Percentiles rank a stretch among this genome's conserved stretches.
Conservation (phyloP, 163 green algal species). For the Coccomyxa subellipsoidea region DNA sequence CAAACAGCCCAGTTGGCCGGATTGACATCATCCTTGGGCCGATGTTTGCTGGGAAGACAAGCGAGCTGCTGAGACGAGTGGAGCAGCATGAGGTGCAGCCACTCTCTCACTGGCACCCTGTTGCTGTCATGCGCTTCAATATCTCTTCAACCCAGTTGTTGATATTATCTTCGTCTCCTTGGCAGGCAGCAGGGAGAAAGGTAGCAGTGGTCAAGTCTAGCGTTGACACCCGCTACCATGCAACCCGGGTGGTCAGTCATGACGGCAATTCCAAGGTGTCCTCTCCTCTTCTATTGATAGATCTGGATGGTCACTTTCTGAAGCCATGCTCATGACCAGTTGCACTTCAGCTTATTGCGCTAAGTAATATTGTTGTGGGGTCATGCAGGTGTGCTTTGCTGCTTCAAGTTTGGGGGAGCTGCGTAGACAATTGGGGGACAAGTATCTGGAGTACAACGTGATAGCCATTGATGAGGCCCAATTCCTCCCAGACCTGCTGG, state of each 20-base stretch:
- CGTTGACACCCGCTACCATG: conserved; percentile 66
- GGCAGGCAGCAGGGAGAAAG: conserved; percentile 24
- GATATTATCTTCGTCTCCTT: not conserved
- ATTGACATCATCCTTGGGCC: conserved; percentile 69
- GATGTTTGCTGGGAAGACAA: conserved; percentile 90
- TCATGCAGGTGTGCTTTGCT: conserved; percentile 41
- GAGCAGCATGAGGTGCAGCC: conserved; percentile 23
- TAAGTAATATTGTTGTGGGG: not conserved
- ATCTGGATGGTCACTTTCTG: not conserved
- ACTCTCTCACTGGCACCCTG: not conserved
- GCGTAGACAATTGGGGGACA: not conserved
- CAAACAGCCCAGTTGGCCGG: not conserved
- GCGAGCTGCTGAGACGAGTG: conserved; percentile 56
- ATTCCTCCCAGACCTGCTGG: conserved; percentile 82
- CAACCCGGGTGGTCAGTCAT: conserved; percentile 56
- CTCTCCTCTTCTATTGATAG: not conserved
- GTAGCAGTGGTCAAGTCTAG: conserved; percentile 69
- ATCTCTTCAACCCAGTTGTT: no score
- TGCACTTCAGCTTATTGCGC: not conserved
- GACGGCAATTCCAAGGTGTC: conserved; percentile 44
- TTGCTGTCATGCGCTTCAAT: no score
- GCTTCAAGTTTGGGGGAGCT: conserved; percentile 32
- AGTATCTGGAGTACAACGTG: conserved; percentile 39
- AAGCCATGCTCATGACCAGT: no score
- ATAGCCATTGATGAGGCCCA: conserved; percentile 88